Conservation (phyloP, 177 flowering plant genomes). For the Viscum album region DNA sequence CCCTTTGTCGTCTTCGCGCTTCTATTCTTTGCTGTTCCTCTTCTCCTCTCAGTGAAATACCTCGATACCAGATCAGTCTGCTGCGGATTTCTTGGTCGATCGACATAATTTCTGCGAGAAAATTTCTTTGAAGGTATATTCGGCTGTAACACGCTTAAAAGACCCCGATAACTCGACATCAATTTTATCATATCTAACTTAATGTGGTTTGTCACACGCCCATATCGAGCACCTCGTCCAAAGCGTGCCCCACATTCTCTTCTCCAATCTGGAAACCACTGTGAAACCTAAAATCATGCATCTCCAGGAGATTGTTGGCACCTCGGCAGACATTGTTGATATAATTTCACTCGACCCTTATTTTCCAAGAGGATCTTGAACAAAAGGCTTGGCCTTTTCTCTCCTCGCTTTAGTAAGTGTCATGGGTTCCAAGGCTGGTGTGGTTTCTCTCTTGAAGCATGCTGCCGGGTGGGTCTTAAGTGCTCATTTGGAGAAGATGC, state of each 20-base stretch:
- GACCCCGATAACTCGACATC: conserved; percentile 5
- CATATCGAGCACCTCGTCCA: conserved; percentile 14
- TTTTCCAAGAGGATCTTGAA: neutral
- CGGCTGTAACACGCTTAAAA: neutral
- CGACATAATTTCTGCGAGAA: conserved; percentile 16
- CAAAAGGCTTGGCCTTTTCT: neutral
- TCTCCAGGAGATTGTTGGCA: neutral
- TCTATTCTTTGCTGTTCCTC: conserved; percentile 6
- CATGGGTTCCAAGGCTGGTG: conserved; percentile 18
- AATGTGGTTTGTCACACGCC: conserved; percentile 17
- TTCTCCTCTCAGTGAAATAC: conserved; percentile 3
- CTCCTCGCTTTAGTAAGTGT: conserved; percentile 12
- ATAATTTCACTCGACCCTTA: neutral
- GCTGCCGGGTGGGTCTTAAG: conserved; percentile 16
- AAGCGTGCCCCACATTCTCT: neutral
- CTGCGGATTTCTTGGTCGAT: conserved; percentile 11
- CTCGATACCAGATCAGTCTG: neutral
- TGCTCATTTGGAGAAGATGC: conserved; percentile 20
- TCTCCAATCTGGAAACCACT: neutral
- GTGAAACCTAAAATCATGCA: neutral
- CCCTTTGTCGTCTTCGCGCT: conserved; percentile 4
- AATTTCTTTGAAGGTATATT: conserved; percentile 14
- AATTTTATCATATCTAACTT: conserved; percentile 11
- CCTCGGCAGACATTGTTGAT: neutral
- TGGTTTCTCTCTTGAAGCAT: conserved; percentile 19